Evolutionary conservation across 2,329 filamentous ascomycete genomes (phyloP), one percentile per base, ranked within the genome.

Genomic region (Tolypocladium guangdongense): DNA sequence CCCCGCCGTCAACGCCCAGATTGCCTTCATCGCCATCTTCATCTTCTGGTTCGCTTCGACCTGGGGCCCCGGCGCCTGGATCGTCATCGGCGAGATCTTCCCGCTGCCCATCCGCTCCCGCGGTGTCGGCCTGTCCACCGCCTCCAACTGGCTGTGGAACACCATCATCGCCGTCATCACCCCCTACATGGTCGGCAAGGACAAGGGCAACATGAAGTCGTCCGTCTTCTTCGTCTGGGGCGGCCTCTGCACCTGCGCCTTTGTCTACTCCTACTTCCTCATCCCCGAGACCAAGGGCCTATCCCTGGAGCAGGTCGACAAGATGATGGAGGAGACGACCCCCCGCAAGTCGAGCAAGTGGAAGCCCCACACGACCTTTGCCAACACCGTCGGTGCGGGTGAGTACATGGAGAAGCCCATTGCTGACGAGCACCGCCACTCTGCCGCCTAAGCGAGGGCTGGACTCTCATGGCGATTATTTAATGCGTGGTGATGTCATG

Each of bases 81-180:
- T 86, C 52, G 80, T 95, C 61, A 91, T 93, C 64, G 90, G 90
- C 67, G 90, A 96, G 75, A 87, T 93, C 71, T 95, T 87, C 82
- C 89, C 90, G 54, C 82, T 95, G 52, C 88, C 88, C 57, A 92
- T 95, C 71, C 87, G 90, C 64, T 87, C 90, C 41, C 87, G 88
- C 60, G 90, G 90, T 74, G 89, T 95, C 56, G 89, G 81, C 62
- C 79, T 95, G 46, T 91, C 89, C 41, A 95, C 90, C 10, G 87
- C 90, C 56, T 90, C 85, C 67, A 95, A 95, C 81, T 95, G 89
- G 89, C 80, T 93, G 58, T 93, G 88, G 88, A 93, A 90, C 75
- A 89, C 84, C 69, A 79, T 80, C 64, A 80, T 80, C 52, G 69
- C 82, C 55, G 78, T 89, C 67, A 87, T 90, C 70, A 87, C 82